Evolutionary conservation across 495 filamentous ascomycete species (phyloP).

Genomic region (Letharia columbiana): DNA sequence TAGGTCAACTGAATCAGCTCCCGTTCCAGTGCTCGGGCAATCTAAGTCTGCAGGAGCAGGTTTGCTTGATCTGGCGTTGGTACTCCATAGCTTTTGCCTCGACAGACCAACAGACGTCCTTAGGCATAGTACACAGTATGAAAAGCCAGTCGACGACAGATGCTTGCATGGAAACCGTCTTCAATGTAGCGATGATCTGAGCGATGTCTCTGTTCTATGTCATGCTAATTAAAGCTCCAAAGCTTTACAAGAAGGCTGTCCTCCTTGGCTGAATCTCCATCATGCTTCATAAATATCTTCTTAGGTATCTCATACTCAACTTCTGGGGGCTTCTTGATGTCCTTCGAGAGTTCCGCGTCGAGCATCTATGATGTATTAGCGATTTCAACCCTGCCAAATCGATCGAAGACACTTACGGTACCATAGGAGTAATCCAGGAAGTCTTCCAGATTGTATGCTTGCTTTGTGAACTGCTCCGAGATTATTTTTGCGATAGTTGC

Average conservation of each 20-base stretch:
- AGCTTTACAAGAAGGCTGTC: conserved; percentile 46
- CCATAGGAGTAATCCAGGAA: conserved; percentile 93
- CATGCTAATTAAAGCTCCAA: conserved; percentile 41
- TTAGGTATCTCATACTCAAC: conserved; percentile 94
- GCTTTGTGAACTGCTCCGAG: conserved; percentile 95
- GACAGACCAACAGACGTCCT: neutral
- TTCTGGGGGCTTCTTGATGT: conserved; percentile 74
- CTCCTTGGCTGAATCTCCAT: conserved; percentile 32
- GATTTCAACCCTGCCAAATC: neutral
- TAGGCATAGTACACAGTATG: neutral
- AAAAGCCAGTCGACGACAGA: neutral
- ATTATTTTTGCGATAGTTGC: conserved; percentile 90
- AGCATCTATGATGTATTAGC: conserved; percentile 49
- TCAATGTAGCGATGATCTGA: neutral
- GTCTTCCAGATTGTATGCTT: conserved; percentile 84
- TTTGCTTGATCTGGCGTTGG: neutral
- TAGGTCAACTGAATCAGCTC: neutral
- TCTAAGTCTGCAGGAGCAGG: neutral
- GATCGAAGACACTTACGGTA: conserved; percentile 51
- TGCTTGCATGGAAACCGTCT: neutral
- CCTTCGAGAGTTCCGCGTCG: conserved; percentile 70
- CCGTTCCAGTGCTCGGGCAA: neutral
- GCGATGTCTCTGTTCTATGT: neutral
- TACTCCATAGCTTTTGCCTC: neutral
- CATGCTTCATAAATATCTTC: conserved; percentile 61